Evolutionary conservation across 495 filamentous ascomycete species (phyloP), one percentile per base, ranked within the genome.

Genomic region (Xylaria nigripes): DNA sequence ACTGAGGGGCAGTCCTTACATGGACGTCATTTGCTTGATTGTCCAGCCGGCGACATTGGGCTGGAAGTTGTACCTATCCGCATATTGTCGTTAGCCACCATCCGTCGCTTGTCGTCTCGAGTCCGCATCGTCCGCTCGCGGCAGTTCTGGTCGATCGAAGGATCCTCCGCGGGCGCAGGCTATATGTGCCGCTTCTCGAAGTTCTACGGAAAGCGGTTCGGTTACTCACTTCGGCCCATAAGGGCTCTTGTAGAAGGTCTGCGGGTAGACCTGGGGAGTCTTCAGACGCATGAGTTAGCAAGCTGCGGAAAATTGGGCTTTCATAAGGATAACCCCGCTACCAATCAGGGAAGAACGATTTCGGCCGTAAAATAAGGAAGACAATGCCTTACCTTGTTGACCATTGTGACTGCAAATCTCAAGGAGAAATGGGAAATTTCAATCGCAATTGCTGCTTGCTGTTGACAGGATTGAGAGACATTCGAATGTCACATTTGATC

Each of bases 191-290:
- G 8, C 51, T 16, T 48, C 21, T 27, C 44, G 43, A 6, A 2
- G 30, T 16, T n/a, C 18, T 3, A 15, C n/a, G 38, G 24, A 24
- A 2, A 38, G 45, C 34, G 24, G 34, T 40, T 42, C 44, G 51
- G 60, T n/a, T 38, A 70, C 75, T 75, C 69, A 78, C 75, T 78
- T 78, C 18, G 75, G 75, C 64, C 74, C 75, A 53, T 73, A 75
- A 38, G 68, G 65, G 66, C 72, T 78, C 66, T 72, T 73, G 72
- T 75, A 76, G 52, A 40, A 40, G 18, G 30, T 23, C 13, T 23
- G 7, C 10, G 29, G 1, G 13, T 16, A 8, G 18, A 40, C 45
- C 19, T 45, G 62, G 61, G 65, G 63, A 56, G 71, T 68, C 74
- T 77, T 56, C 34, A 24, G 21, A 53, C 29, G 22, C 21, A 25